Percentiles rank a stretch among this genome's conserved stretches.
Evolutionary conservation across 1,139 yeast genomes (phyloP).

Genomic region (Candida mesenterica): DNA sequence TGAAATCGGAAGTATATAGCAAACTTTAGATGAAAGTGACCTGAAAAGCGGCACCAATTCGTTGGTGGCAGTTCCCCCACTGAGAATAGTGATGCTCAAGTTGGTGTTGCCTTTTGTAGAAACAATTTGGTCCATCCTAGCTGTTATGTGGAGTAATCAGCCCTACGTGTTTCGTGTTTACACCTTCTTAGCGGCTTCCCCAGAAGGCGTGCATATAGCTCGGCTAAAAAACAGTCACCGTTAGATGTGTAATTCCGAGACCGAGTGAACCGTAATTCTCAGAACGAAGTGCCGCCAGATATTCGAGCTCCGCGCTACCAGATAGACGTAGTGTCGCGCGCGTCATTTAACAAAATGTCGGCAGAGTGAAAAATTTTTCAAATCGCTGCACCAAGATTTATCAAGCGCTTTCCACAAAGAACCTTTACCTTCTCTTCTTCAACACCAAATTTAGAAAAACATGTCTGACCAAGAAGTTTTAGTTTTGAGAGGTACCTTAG

Average conservation of each 20-base stretch:
- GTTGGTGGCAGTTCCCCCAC: constrained; percentile 81
- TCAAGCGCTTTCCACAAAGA: not conserved
- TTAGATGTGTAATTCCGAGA: constrained; percentile 35
- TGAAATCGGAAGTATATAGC: constrained; percentile 77
- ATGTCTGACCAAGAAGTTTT: constrained; percentile 88
- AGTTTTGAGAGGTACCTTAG: constrained; percentile 99
- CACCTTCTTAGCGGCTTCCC: too few species aligned
- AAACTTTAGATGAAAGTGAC: constrained; percentile 38
- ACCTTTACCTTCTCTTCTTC: constrained; percentile 3
- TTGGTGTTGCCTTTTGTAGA: too few species aligned
- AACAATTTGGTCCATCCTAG: too few species aligned
- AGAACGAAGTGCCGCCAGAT: too few species aligned
- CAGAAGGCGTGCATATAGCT: constrained; percentile 27
- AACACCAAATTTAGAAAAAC: constrained; percentile 14
- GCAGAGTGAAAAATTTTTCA: constrained; percentile 6
- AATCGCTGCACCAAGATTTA: not conserved
- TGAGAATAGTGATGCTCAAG: constrained; percentile 50
- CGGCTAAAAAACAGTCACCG: constrained; percentile 41
- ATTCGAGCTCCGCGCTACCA: too few species aligned
- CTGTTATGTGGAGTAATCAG: not conserved
- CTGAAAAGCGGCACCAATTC: constrained; percentile 53
- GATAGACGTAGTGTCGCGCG: too few species aligned
- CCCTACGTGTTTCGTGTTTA: not conserved
- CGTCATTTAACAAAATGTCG: constrained; percentile 3
- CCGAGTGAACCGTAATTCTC: constrained; percentile 13